These are phyloP conservation scores for Fonsecaea erecta DNA, from an alignment of 2,329 filamentous ascomycete species.

Conservation along the genomic window DNA sequence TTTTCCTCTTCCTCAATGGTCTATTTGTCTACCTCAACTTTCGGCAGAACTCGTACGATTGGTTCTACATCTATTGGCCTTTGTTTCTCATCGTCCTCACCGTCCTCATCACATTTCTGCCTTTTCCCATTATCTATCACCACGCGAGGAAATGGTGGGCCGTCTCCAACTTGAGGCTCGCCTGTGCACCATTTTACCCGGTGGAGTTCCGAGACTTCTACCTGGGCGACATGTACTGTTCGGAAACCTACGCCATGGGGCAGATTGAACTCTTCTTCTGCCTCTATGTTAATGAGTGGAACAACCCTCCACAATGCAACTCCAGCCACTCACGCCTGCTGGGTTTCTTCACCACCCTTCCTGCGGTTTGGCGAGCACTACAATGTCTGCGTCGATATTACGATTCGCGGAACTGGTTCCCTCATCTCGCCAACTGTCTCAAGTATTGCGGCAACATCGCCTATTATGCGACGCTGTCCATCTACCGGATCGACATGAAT, in stretches of 20 bases:
- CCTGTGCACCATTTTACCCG: constrained; percentile 83
- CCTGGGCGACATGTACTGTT: constrained; percentile 96
- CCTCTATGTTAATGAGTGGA: constrained; percentile 80
- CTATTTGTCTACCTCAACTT: constrained; percentile 92
- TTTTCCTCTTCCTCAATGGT: constrained; percentile 76
- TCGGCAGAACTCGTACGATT: constrained; percentile 65
- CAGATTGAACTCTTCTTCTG: constrained; percentile 96
- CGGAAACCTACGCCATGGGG: constrained; percentile 84
- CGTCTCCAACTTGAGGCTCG: constrained; percentile 85
- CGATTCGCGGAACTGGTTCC: constrained; percentile 85
- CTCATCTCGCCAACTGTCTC: constrained; percentile 87
- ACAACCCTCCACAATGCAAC: constrained; percentile 75
- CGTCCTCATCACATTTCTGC: constrained; percentile 72
- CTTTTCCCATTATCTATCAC: constrained; percentile 73
- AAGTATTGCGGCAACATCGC: constrained; percentile 89
- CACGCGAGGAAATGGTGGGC: constrained; percentile 82
- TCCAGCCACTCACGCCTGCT: constrained; percentile 80
- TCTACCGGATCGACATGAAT: constrained; percentile 74
- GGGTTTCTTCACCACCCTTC: constrained; percentile 82
- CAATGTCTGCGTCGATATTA: constrained; percentile 89
- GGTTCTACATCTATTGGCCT: constrained; percentile 84
- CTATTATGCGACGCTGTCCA: constrained; percentile 75
- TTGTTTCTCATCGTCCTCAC: constrained; percentile 76
- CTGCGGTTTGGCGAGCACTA: constrained; percentile 85
- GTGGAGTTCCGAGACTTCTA: constrained; percentile 99